Conservation (phyloP, 2,329 filamentous ascomycete species). For the Lasiodiplodia sp. region DNA sequence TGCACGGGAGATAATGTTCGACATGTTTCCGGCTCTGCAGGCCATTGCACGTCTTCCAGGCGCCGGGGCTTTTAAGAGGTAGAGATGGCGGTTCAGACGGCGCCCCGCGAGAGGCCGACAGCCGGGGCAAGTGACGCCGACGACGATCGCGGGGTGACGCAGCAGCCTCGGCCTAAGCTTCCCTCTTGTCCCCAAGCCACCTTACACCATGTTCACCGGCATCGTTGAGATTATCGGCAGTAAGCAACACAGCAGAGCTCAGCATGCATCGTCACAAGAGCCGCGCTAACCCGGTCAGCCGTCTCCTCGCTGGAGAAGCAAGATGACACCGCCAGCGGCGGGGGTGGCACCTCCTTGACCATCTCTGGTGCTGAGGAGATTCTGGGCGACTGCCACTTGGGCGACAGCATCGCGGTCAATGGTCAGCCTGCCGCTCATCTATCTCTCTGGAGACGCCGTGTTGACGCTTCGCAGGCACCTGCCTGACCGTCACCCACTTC, state of each 20-base stretch:
- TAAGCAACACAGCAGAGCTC: constrained; percentile 57
- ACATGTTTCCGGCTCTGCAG: constrained; percentile 1
- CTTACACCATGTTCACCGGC: constrained; percentile 84
- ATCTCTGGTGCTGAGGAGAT: constrained; percentile 79
- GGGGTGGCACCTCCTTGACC: constrained; percentile 87
- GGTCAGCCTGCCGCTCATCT: constrained; percentile 54
- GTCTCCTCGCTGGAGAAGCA: constrained; percentile 81
- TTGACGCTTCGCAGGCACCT: constrained; percentile 64
- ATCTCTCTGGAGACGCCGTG: background rate
- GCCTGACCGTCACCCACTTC: constrained; percentile 87
- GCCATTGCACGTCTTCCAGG: too few species aligned
- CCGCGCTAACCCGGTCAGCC: constrained; percentile 62
- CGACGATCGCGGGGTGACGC: constrained; percentile 10
- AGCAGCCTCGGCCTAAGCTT: constrained; percentile 3
- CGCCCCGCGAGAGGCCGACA: constrained; percentile 14
- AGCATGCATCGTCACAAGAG: constrained; percentile 15
- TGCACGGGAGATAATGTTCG: constrained; percentile 7
- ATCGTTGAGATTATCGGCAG: constrained; percentile 74
- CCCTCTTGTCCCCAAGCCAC: constrained; percentile 16
- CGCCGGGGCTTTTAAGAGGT: background rate
- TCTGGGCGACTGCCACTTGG: constrained; percentile 81
- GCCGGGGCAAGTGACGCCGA: constrained; percentile 21
- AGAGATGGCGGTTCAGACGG: background rate
- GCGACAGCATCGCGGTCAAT: constrained; percentile 95
- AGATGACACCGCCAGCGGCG: constrained; percentile 73